Conservation (phyloP, 352 stramenopile genomes). For the Aphanomyces astaci region DNA sequence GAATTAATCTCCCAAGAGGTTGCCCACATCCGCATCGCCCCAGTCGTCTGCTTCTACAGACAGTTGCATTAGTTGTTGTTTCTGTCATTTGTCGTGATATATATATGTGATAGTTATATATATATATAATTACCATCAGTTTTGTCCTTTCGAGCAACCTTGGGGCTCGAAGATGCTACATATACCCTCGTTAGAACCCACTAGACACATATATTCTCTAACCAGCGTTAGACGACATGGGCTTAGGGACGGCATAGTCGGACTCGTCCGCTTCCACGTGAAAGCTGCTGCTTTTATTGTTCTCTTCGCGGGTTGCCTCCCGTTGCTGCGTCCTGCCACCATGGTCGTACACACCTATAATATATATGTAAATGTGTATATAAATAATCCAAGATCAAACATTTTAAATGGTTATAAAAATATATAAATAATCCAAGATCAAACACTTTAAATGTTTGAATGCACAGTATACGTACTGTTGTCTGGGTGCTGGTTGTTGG, state of each 20-base stretch:
- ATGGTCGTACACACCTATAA: neutral
- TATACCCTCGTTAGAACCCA: constrained; percentile 14
- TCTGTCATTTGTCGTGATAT: constrained; percentile 12
- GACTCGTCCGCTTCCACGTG: constrained; percentile 1
- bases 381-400: too few species aligned
- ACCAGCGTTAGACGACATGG: neutral
- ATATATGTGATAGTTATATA: neutral
- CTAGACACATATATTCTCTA: neutral
- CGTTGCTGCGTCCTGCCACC: too few species aligned
- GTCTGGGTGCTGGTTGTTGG: constrained; percentile 15
- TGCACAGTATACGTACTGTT: neutral
- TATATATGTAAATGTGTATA: too few species aligned
- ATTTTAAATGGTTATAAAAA: too few species aligned
- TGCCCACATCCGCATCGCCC: constrained; percentile 68
- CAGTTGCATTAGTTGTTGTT: constrained; percentile 12
- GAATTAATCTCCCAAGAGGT: constrained; percentile 55
- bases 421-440: too few species aligned
- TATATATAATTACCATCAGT: constrained; percentile 40
- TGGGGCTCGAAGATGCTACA: constrained; percentile 25
- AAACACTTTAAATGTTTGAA: too few species aligned
- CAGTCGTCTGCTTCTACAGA: constrained; percentile 62
- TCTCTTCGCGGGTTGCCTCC: neutral
- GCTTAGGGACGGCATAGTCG: constrained; percentile 16
- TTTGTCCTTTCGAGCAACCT: constrained; percentile 39
- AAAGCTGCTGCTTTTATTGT: constrained; percentile 15